phyloP scores from a whole-genome alignment of 148 eudicot species.

The Camellia lanceoleosa region DNA sequence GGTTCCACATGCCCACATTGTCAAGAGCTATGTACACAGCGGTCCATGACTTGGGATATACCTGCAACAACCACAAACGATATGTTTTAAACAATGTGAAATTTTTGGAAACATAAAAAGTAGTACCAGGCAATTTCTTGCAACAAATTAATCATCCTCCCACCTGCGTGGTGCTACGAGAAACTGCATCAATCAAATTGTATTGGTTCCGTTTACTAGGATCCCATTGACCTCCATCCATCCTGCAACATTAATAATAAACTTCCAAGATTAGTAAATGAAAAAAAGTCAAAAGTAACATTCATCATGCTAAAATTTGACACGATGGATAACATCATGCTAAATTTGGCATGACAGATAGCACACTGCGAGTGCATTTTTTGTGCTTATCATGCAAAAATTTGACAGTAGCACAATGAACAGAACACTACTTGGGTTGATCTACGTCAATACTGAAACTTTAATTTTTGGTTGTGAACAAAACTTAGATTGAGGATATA shows the following conservation, averaged over 20 bases:
- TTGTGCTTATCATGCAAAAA: no score
- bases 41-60: conserved; percentile 60
- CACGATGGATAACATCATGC: no score
- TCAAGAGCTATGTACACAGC: conserved; percentile 43
- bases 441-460: neutral
- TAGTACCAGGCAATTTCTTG: neutral
- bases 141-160: neutral
- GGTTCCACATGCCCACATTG: conserved; percentile 45
- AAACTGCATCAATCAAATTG: conserved; percentile 67
- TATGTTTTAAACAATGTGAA: neutral
- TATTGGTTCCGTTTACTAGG: conserved; percentile 47
- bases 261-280: neutral
- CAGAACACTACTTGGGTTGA: no score
- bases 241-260: conserved; percentile 31
- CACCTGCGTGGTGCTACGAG: conserved; percentile 81
- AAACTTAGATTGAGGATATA: no score
- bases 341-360: no score
- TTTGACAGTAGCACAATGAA: no score
- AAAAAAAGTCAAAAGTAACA: no score
- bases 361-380: no score
- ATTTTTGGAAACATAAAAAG: neutral
- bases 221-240: conserved; percentile 73
- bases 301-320: no score
- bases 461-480: neutral
- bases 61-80: conserved; percentile 29